These are phyloP conservation scores for Talaromyces sp. DNA, from an alignment of 2,329 filamentous ascomycete species.

Conservation along the genomic window DNA sequence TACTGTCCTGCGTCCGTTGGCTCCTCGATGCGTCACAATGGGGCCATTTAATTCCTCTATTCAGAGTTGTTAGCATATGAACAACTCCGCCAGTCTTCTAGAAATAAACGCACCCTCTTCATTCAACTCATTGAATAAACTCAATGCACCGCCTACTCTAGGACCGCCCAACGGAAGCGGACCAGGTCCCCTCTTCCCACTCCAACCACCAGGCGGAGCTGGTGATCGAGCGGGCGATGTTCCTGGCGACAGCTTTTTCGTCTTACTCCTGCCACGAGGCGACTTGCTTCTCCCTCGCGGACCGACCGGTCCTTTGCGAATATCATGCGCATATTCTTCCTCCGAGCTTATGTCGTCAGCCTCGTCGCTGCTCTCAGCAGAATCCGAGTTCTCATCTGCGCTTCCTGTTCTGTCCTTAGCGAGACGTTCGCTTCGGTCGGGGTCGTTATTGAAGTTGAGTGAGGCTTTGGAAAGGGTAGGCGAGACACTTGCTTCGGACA, in stretches of 20 bases:
- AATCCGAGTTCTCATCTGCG: slow-evolving; percentile 53
- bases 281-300: slow-evolving; percentile 14
- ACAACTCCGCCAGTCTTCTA: neutral
- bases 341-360: slow-evolving; percentile 53
- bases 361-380: slow-evolving; percentile 67
- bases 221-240: slow-evolving; percentile 15
- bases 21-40: slow-evolving; percentile 16
- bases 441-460: neutral
- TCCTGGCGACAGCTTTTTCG: slow-evolving; percentile 20
- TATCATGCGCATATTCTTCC: slow-evolving; percentile 56
- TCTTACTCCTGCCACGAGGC: slow-evolving; percentile 28
- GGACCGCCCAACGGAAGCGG: slow-evolving; percentile 16
- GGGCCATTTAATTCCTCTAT: slow-evolving; percentile 15
- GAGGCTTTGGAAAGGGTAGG: slow-evolving; percentile 6
- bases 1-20: slow-evolving; percentile 56
- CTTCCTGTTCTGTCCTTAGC: slow-evolving; percentile 69
- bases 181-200: slow-evolving; percentile 27
- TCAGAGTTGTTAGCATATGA: neutral
- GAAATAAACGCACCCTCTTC: slow-evolving; percentile 64
- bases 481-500: neutral
- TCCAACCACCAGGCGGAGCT: slow-evolving; percentile 33
- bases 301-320: slow-evolving; percentile 38
- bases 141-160: slow-evolving; percentile 49
- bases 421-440: slow-evolving; percentile 54
- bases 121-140: slow-evolving; percentile 69